Conservation (phyloP, 129 eudicot genomes). For the Pulicaria dysenterica region DNA sequence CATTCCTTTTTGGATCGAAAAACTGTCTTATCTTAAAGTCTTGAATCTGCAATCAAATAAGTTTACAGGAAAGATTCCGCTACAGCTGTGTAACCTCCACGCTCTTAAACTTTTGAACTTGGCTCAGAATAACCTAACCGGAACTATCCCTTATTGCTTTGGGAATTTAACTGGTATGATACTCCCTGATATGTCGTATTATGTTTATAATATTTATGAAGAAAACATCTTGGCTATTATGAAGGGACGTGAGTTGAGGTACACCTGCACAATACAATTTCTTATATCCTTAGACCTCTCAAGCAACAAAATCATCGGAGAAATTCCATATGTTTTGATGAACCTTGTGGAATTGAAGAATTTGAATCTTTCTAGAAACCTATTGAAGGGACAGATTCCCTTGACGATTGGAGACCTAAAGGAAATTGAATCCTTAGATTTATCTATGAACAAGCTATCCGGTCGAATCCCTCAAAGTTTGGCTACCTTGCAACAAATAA, state of each 20-base stretch:
- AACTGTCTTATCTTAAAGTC: neutral
- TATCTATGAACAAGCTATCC: neutral
- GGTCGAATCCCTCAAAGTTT: constrained; percentile 3
- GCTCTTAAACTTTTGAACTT: neutral
- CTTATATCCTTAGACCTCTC: neutral
- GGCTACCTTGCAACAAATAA: neutral
- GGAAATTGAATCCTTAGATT: neutral
- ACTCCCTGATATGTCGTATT: neutral
- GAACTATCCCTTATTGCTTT: neutral
- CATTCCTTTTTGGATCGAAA: constrained; percentile 1
- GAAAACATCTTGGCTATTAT: neutral
- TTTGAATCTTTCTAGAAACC: constrained; percentile 3
- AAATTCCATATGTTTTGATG: neutral
- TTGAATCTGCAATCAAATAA: neutral
- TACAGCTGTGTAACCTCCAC: neutral
- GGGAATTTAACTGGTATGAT: neutral
- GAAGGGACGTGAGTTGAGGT: neutral
- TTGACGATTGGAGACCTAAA: neutral
- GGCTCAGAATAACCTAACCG: neutral
- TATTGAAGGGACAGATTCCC: neutral
- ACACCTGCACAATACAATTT: neutral
- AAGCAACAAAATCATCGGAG: neutral
- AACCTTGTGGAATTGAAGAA: neutral
- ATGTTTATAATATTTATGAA: no score
- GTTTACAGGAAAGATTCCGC: neutral